A percentile compares a stretch with the other conserved stretches of the same genome.
These are phyloP conservation scores for Solanum appendiculatum DNA, from an alignment of 257 asterid species.

Conservation along the genomic window DNA sequence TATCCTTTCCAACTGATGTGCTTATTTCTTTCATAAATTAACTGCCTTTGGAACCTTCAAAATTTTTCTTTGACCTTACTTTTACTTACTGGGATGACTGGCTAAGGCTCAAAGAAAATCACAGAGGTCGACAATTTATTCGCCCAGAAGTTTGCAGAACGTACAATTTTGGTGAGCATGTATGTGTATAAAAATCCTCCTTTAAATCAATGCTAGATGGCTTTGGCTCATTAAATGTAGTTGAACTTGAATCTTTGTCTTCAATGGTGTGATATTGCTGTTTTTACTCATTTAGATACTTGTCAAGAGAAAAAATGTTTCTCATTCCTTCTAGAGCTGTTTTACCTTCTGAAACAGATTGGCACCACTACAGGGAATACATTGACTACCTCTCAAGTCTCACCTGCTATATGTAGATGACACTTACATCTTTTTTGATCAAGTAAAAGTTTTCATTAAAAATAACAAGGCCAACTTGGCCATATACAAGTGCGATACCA, in stretches of 20 bases:
- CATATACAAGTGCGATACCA: neutral
- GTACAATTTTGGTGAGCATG: slow-evolving; percentile 97
- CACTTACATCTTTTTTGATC: neutral
- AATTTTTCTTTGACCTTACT: slow-evolving; percentile 65
- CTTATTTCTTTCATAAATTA: neutral
- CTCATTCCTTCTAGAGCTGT: neutral
- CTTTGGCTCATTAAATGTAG: neutral
- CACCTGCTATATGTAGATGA: neutral
- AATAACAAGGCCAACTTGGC: neutral
- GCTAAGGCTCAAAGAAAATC: slow-evolving; percentile 88
- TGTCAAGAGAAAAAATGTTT: neutral
- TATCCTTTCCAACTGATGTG: slow-evolving; percentile 52
- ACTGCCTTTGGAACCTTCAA: slow-evolving; percentile 2
- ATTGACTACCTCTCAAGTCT: neutral
- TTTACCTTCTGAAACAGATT: neutral
- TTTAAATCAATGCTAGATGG: neutral
- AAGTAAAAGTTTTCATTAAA: neutral
- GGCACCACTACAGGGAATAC: neutral
- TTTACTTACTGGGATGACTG: slow-evolving; percentile 99
- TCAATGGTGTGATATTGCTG: neutral
- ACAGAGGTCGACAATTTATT: slow-evolving; percentile 78
- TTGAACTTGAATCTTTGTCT: neutral
- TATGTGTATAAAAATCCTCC: slow-evolving; percentile 22
- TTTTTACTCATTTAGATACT: neutral
- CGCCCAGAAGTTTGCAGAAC: slow-evolving; percentile 99